Conservation (phyloP, 2,329 filamentous ascomycete genomes). For the Elsinoe ampelina region DNA sequence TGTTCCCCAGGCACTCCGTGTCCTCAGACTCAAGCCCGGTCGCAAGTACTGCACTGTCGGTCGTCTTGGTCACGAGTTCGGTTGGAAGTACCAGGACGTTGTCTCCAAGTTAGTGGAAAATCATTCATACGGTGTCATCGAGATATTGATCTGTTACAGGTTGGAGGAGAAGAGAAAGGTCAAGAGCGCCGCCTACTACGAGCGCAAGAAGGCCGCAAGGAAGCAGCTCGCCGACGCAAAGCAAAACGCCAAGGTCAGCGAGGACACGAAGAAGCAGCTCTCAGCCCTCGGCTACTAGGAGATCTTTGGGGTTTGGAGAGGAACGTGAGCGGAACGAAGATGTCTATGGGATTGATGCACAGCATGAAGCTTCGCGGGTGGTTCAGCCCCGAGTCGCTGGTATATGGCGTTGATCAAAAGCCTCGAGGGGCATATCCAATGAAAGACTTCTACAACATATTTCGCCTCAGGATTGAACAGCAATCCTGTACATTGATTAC, state of each 20-base stretch:
- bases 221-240: conserved; percentile 86
- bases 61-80: conserved; percentile 95
- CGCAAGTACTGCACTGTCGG: conserved; percentile 99
- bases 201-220: conserved; percentile 96
- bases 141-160: conserved; percentile 41
- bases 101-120: conserved; percentile 72
- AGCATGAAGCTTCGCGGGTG: conserved; percentile 13
- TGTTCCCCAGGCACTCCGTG: conserved; percentile 93
- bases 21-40: conserved; percentile 94
- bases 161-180: conserved; percentile 99
- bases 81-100: conserved; percentile 99
- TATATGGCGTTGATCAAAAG: conserved; percentile 6
- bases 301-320: background rate
- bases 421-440: conserved; percentile 2
- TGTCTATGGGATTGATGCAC: conserved; percentile 9
- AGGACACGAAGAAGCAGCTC: conserved; percentile 80
- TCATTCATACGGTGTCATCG: background rate
- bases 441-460: conserved; percentile 3
- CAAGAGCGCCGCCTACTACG: conserved; percentile 98
- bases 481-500: background rate
- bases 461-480: background rate
- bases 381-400: conserved; percentile 13
- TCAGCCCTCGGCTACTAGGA: conserved; percentile 82
- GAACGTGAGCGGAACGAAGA: background rate
- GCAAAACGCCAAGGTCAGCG: conserved; percentile 80